phyloP scores from a whole-genome alignment of 352 stramenopile species.

The Globisporangium yorkense region DNA sequence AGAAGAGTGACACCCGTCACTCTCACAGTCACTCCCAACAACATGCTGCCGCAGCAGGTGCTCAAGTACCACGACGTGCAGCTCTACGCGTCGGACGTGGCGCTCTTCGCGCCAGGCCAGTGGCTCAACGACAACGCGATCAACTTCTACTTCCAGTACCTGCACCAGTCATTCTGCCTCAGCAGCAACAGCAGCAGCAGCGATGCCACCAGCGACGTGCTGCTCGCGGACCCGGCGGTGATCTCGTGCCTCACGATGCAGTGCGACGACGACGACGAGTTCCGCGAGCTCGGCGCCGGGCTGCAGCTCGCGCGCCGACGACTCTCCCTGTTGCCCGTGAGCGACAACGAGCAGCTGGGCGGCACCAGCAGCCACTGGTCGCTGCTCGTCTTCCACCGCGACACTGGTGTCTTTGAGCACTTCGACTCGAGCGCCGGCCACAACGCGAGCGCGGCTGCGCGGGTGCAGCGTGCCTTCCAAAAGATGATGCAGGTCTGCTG shows the following conservation, averaged over 20 bases:
- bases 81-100: conserved; percentile 76
- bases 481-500: conserved; percentile 21
- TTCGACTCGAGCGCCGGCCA: conserved; percentile 68
- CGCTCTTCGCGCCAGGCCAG: conserved; percentile 44
- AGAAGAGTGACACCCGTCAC: not conserved
- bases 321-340: conserved; percentile 65
- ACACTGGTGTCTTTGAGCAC: conserved; percentile 34
- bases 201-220: conserved; percentile 14
- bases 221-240: conserved; percentile 73
- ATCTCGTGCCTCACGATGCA: conserved; percentile 79
- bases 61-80: conserved; percentile 79
- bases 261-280: conserved; percentile 81
- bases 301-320: conserved; percentile 28
- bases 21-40: not conserved
- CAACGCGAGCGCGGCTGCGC: conserved; percentile 45
- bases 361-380: conserved; percentile 71
- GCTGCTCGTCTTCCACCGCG: conserved; percentile 40
- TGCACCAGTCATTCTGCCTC: conserved; percentile 38
- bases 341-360: conserved; percentile 53
- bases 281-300: conserved; percentile 43
- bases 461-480: conserved; percentile 36
- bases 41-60: conserved; percentile 36
- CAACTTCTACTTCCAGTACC: conserved; percentile 80
- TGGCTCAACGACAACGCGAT: conserved; percentile 85
- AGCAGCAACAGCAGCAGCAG: not conserved